A percentile compares a stretch with the other conserved stretches of the same genome.
Evolutionary conservation across 345 rosid species (phyloP).

Genomic region (Capsella bursapastoris): DNA sequence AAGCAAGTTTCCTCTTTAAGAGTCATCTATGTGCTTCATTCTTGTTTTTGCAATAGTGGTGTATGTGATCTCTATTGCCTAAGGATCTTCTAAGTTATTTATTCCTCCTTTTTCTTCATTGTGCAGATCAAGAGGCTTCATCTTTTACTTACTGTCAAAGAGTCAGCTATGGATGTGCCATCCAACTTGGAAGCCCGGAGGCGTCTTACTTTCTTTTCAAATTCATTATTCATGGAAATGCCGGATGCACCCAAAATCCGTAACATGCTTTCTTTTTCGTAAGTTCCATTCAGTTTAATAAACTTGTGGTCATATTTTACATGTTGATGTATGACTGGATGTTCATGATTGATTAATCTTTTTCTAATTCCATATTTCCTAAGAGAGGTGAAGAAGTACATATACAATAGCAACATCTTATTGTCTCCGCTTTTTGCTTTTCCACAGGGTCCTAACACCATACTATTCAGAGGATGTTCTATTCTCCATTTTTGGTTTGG

Average conservation of each 20-base stretch:
- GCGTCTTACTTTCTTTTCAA: constrained; percentile 66
- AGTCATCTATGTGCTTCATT: constrained; percentile 16
- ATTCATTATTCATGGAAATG: constrained; percentile 76
- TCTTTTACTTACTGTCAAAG: constrained; percentile 64
- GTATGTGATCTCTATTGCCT: constrained; percentile 23
- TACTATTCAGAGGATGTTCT: constrained; percentile 75
- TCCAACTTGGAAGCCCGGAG: constrained; percentile 72
- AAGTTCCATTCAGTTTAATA: constrained; percentile 39
- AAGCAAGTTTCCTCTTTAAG: constrained; percentile 42
- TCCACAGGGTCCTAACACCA: constrained; percentile 71
- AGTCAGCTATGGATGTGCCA: constrained; percentile 72
- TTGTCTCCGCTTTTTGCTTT: constrained; percentile 25
- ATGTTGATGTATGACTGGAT: not conserved
- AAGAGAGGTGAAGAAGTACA: constrained; percentile 2
- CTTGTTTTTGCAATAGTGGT: constrained; percentile 1
- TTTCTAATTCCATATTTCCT: not conserved
- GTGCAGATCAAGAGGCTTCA: constrained; percentile 61
- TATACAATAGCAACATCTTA: constrained; percentile 5
- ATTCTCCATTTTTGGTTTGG: constrained; percentile 59
- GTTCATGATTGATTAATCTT: too few species aligned
- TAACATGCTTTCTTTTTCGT: constrained; percentile 70
- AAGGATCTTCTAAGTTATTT: constrained; percentile 22
- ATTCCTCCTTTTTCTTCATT: constrained; percentile 15
- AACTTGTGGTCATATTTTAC: not conserved
- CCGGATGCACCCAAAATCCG: constrained; percentile 66